Conservation (phyloP, 371 early-diverging fungal genomes). For the Amoeboaphelidium protococcarum region DNA sequence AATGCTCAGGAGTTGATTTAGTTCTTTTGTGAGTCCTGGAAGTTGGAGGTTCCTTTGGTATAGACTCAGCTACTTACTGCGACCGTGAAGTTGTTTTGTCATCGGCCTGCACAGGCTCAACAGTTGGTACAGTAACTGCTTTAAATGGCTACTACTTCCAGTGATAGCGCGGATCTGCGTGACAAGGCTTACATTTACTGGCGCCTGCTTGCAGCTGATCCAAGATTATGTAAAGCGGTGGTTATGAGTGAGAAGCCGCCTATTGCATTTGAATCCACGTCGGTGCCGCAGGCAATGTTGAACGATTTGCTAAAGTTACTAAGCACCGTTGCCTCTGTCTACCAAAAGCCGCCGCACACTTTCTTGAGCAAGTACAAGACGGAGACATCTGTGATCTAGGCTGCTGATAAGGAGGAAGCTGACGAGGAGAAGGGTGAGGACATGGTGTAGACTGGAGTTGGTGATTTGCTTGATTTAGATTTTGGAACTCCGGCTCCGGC, state of each 20-base stretch:
- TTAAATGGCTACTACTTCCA: not conserved
- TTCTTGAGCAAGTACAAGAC: not conserved
- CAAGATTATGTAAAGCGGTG: constrained; percentile 11
- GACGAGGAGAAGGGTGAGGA: not conserved
- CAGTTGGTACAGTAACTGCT: not conserved
- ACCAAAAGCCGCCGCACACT: constrained; percentile 52
- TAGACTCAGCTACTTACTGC: not conserved
- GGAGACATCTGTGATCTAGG: not conserved
- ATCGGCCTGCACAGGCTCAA: not conserved
- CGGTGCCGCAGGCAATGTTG: constrained; percentile 45
- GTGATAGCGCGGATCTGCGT: not conserved
- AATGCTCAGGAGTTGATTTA: not conserved
- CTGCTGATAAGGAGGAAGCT: not conserved
- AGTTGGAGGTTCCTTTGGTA: not conserved
- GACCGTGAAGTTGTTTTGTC: not conserved
- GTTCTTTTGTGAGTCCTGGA: not conserved
- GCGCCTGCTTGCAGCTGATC: not conserved
- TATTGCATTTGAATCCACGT: constrained; percentile 50
- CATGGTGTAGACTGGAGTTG: not conserved
- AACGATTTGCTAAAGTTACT: constrained; percentile 52
- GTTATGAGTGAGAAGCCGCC: constrained; percentile 74
- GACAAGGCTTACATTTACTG: constrained; percentile 2
- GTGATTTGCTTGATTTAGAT: not conserved
- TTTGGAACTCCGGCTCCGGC: no score
- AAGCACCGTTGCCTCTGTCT: constrained; percentile 64